Evolutionary conservation across 345 rosid genomes (phyloP).

Genomic region (Acer negundo): DNA sequence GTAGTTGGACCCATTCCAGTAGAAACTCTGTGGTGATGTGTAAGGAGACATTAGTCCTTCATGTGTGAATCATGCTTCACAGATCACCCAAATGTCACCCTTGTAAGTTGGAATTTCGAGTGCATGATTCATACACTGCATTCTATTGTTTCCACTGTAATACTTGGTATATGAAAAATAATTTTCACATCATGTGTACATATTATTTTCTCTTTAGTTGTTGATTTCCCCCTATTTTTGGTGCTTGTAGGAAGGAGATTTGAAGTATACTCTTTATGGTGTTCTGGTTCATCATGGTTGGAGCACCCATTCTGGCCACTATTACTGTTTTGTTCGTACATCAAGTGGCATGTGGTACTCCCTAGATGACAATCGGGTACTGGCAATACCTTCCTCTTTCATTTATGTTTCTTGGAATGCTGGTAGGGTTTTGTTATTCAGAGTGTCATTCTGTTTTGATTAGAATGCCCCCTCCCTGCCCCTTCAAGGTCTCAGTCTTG

Average conservation of each 20-base stretch:
- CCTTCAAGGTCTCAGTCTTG: too few relatives aligned
- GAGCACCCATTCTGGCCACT: constrained; percentile 91
- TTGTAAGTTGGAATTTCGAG: not conserved
- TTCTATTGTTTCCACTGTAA: constrained; percentile 8
- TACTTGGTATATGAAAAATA: not conserved
- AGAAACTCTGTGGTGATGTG: not conserved
- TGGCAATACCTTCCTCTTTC: constrained; percentile 15
- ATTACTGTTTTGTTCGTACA: constrained; percentile 87
- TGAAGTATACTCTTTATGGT: constrained; percentile 91
- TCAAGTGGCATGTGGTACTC: constrained; percentile 92
- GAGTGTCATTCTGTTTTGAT: constrained; percentile 10
- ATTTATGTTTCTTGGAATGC: constrained; percentile 22
- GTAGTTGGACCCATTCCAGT: not conserved
- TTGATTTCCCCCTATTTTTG: not conserved
- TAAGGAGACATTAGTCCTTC: not conserved
- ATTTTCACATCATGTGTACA: constrained; percentile 4
- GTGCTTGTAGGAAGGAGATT: constrained; percentile 71
- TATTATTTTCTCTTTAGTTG: not conserved
- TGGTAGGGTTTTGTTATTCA: constrained; percentile 6
- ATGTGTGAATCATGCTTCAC: not conserved
- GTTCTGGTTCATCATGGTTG: constrained; percentile 91
- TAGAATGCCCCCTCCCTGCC: not conserved
- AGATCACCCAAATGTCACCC: not conserved
- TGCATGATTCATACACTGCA: not conserved
- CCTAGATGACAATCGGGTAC: constrained; percentile 91